A percentile compares a stretch with the other conserved stretches of the same genome.
phyloP scores from a whole-genome alignment of 441 rosid genomes.

The Erodium texanum region DNA sequence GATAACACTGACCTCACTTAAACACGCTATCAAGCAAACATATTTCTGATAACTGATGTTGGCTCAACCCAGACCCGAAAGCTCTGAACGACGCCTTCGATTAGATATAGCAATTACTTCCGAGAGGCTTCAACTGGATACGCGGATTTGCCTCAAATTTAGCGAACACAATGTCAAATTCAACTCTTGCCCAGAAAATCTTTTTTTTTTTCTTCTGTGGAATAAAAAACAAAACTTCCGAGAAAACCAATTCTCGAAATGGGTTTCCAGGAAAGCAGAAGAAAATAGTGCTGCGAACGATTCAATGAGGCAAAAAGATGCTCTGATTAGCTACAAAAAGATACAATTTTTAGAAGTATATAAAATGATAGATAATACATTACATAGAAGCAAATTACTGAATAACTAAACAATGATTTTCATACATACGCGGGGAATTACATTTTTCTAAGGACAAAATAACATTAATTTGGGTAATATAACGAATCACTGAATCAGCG shows the following conservation, averaged over 20 bases:
- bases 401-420: too few species aligned
- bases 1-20: too few species aligned
- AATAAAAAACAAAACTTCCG: background rate
- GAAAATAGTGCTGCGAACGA: background rate
- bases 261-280: background rate
- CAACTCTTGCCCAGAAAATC: background rate
- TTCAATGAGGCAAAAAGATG: background rate
- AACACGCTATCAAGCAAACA: background rate
- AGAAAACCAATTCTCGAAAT: background rate
- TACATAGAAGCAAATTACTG: too few species aligned
- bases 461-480: too few species aligned
- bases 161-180: background rate
- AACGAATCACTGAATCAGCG: too few species aligned
- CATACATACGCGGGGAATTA: too few species aligned
- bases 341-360: too few species aligned
- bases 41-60: background rate
- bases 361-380: too few species aligned
- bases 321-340: background rate
- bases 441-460: too few species aligned
- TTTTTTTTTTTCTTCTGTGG: background rate
- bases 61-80: background rate
- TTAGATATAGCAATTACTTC: conserved; percentile 10
- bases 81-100: conserved; percentile 20
- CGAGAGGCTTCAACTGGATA: background rate
- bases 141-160: background rate